Evolutionary conservation across 345 rosid genomes (phyloP).

Genomic region (Eucalyptus victrix): DNA sequence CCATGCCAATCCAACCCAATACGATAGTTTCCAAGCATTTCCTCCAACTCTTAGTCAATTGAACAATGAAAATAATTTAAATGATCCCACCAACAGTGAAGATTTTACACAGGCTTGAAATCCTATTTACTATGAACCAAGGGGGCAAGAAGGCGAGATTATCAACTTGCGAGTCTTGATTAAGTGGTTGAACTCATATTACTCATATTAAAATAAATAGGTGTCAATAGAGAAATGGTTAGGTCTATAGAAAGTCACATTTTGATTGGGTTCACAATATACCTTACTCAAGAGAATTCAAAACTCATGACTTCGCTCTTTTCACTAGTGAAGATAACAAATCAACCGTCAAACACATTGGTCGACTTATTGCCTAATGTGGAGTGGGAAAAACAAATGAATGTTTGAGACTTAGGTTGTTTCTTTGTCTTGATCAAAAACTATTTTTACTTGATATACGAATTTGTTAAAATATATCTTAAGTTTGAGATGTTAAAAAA

Average conservation of each 20-base stretch:
- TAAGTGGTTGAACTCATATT: background rate
- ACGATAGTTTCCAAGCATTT: background rate
- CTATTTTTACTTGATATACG: too few relatives aligned
- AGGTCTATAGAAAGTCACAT: background rate
- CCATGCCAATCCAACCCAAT: background rate
- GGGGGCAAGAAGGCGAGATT: background rate
- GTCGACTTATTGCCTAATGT: background rate
- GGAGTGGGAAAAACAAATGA: background rate
- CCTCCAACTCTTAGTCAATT: background rate
- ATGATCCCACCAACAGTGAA: background rate
- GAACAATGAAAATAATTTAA: background rate
- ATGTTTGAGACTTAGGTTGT: background rate
- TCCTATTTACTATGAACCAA: background rate
- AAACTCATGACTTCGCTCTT: background rate
- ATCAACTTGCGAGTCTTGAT: too few relatives aligned
- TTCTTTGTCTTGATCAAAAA: background rate
- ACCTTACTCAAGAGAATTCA: background rate
- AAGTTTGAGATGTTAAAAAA: too few relatives aligned
- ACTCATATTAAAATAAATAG: too few relatives aligned
- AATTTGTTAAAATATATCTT: too few relatives aligned
- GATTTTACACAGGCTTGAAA: background rate
- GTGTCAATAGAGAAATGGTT: too few relatives aligned
- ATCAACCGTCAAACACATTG: accelerated
- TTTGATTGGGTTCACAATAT: background rate
- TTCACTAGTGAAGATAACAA: background rate